Evolutionary conservation across 495 filamentous ascomycete species (phyloP).

Genomic region (Rhypophila decipiens): DNA sequence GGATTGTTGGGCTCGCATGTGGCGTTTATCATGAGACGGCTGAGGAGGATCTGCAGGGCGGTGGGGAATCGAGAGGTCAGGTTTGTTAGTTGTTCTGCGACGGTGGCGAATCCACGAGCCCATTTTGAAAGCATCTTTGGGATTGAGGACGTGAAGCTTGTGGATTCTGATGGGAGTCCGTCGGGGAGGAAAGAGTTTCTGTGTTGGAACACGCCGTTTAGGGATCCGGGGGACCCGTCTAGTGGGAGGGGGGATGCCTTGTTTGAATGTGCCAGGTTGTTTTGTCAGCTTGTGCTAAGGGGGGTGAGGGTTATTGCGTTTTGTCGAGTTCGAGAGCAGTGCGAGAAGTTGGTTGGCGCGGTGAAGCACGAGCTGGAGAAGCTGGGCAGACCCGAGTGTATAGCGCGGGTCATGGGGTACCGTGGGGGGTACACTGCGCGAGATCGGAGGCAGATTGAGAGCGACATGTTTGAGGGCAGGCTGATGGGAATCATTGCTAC

Average conservation of each 20-base stretch:
- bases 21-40: constrained; percentile 86
- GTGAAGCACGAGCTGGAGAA: constrained; percentile 68
- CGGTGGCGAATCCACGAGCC: constrained; percentile 85
- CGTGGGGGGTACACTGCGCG: constrained; percentile 93
- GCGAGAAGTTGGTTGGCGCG: constrained; percentile 76
- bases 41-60: constrained; percentile 84
- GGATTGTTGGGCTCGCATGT: constrained; percentile 92
- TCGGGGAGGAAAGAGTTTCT: constrained; percentile 92
- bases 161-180: constrained; percentile 90
- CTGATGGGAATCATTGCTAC: constrained; percentile 92
- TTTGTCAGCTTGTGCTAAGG: constrained; percentile 82
- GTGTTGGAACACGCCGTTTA: constrained; percentile 97
- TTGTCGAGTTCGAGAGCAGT: constrained; percentile 77
- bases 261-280: constrained; percentile 77
- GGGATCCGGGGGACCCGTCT: constrained; percentile 78
- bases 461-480: constrained; percentile 95
- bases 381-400: constrained; percentile 67
- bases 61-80: constrained; percentile 83
- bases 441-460: constrained; percentile 84
- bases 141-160: constrained; percentile 66
- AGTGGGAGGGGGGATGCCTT: constrained; percentile 80
- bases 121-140: constrained; percentile 95
- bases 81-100: constrained; percentile 97
- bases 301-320: constrained; percentile 95
- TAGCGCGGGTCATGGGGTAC: constrained; percentile 85